Evolutionary conservation across 257 asterid genomes (phyloP), one percentile per base, ranked within the genome.

Genomic region (Agastache rugosa): DNA sequence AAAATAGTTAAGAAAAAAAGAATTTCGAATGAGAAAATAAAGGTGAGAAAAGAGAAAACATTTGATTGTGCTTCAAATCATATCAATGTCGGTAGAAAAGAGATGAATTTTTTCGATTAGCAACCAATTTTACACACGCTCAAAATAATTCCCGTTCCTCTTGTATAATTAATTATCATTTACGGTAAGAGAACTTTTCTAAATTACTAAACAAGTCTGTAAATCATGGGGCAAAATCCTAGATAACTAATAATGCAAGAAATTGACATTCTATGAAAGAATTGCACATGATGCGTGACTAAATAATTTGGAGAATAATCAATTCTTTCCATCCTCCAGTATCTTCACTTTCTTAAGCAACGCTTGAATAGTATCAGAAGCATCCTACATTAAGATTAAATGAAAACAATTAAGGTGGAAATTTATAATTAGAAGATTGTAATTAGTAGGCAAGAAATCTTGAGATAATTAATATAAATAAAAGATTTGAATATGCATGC

Each of bases 341-440:
- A 2, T 34, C 79, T 64, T 82, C 72, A 88, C 72, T 83, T 85
- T 85, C 3, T 55, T 17, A 19, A 81, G 76, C 84, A 90, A 84
- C 8, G 69, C 79, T 74, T 80, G 56, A 8, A 86, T 89, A 50
- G 85, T 81, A 8, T 65, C 86, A 45, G 89, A 67, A 73, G 92
- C 89, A n/a, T 78, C 91, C 93, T 85, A 58, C 75, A 77, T 45
- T 20, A 65, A 55, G 6, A 58, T n/a, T 31, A 31, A 10, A 17
- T 16, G 29, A 66, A 37, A 22, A 56, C 42, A 19, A 70, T 2
- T 10, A 39, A 8, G 44, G 44, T 39, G 44, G 44, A 39, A 8
- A 8, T 37, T 39, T 8, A 10, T 39, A 2, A 39, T 0, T 8
- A 39, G 42, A 29, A 29, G 34, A 29, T 1, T 2, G 2, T 25